These are phyloP conservation scores for Bathelium albidoporum DNA, from an alignment of 495 filamentous ascomycete species.

Conservation along the genomic window DNA sequence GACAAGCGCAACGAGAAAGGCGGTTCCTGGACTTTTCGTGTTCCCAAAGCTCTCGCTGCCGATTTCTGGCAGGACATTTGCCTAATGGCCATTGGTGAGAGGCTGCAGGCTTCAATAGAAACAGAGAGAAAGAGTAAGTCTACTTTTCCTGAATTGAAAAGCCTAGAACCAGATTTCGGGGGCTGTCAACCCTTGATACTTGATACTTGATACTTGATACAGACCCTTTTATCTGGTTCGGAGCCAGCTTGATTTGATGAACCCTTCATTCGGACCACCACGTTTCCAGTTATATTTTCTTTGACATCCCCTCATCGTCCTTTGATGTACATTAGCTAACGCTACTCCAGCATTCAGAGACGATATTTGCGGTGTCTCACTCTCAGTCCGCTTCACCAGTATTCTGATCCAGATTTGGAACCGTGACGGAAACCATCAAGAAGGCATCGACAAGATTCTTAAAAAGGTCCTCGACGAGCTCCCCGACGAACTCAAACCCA, in stretches of 20 bases:
- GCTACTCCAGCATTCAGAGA: slow-evolving; percentile 46
- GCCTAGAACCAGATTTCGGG: too few species aligned
- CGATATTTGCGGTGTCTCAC: slow-evolving; percentile 65
- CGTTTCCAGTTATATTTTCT: too few species aligned
- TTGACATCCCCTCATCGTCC: slow-evolving; percentile 2
- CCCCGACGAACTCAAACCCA: slow-evolving; percentile 55
- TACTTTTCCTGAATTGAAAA: background rate
- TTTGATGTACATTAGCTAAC: background rate
- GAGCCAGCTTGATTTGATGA: too few species aligned
- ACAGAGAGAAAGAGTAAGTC: slow-evolving; percentile 43
- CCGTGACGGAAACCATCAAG: slow-evolving; percentile 59
- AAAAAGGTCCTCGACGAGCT: slow-evolving; percentile 58
- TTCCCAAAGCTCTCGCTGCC: slow-evolving; percentile 59
- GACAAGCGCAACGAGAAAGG: slow-evolving; percentile 72
- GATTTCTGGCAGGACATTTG: slow-evolving; percentile 75
- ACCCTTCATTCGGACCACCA: too few species aligned
- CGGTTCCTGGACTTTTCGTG: slow-evolving; percentile 78
- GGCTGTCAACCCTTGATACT: too few species aligned
- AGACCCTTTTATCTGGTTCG: too few species aligned
- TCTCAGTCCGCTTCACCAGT: slow-evolving; percentile 64
- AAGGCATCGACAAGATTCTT: slow-evolving; percentile 60
- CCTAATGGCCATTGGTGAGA: slow-evolving; percentile 74
- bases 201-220: too few species aligned
- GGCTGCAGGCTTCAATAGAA: slow-evolving; percentile 65
- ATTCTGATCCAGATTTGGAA: slow-evolving; percentile 84